Conservation (phyloP, 2,329 filamentous ascomycete genomes). For the Alternaria ethzedia region DNA sequence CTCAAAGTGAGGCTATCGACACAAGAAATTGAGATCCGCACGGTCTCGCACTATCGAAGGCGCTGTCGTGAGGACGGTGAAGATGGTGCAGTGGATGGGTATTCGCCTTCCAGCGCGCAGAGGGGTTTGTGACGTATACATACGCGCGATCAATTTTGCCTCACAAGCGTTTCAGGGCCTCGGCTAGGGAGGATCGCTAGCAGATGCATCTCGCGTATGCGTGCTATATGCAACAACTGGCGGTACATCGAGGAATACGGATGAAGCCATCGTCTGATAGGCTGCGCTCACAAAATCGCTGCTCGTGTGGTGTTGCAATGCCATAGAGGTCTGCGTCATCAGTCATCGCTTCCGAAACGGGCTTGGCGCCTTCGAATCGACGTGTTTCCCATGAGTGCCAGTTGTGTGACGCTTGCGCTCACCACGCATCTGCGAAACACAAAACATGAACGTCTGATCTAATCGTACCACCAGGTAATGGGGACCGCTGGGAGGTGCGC, state of each 20-base stretch:
- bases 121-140: conserved; percentile 32
- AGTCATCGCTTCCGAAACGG: not conserved
- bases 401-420: not conserved
- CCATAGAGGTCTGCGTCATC: not conserved
- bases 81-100: conserved; percentile 3
- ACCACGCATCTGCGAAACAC: not conserved
- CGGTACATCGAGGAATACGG: not conserved
- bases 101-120: conserved; percentile 7
- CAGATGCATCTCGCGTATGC: conserved; percentile 1
- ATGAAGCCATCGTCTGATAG: not conserved
- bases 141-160: conserved; percentile 15
- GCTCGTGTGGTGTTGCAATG: not conserved
- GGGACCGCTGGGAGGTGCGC: conserved; percentile 6
- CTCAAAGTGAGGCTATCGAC: not conserved
- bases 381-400: not conserved
- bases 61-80: not conserved
- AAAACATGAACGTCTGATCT: not conserved
- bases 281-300: not conserved
- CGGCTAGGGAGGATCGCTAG: conserved; percentile 1
- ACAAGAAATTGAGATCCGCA: not conserved
- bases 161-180: conserved; percentile 40
- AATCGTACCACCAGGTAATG: conserved; percentile 5
- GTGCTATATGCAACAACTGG: not conserved
- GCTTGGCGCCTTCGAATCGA: not conserved
- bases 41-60: not conserved